These are phyloP conservation scores for Soucietia sequanensis DNA, from an alignment of 805 yeast genomes.

Conservation along the genomic window DNA sequence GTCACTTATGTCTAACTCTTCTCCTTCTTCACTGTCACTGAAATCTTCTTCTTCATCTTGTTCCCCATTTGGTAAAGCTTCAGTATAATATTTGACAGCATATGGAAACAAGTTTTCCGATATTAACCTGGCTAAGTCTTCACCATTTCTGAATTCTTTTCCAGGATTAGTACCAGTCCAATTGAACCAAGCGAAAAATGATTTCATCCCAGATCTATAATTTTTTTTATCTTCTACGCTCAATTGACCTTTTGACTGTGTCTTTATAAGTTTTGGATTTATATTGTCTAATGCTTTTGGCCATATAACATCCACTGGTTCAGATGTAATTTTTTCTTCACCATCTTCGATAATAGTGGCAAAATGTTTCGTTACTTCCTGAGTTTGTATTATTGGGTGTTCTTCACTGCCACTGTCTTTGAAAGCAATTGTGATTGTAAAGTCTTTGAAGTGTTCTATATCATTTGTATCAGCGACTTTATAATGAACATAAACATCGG, in stretches of 20 bases:
- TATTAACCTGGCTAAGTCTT: conserved; percentile 68
- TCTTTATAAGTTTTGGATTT: conserved; percentile 52
- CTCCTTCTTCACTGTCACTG: conserved; percentile 44
- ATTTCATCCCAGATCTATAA: conserved; percentile 71
- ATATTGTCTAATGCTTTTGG: conserved; percentile 58
- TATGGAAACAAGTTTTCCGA: conserved; percentile 82
- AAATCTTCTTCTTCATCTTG: conserved; percentile 48
- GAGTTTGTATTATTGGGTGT: conserved; percentile 45
- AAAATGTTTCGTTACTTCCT: conserved; percentile 61
- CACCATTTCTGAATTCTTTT: conserved; percentile 77
- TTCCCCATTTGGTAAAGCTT: conserved; percentile 62
- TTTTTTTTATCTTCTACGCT: conserved; percentile 54
- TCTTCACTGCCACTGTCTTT: conserved; percentile 37
- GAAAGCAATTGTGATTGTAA: conserved; percentile 60
- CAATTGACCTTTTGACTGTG: conserved; percentile 33
- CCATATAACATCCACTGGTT: conserved; percentile 62
- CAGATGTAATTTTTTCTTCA: conserved; percentile 54
- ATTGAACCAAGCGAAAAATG: conserved; percentile 82
- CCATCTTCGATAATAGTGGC: conserved; percentile 48
- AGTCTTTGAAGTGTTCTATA: conserved; percentile 48
- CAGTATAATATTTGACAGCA: conserved; percentile 79
- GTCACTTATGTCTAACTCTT: conserved; percentile 52
- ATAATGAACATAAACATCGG: conserved; percentile 61
- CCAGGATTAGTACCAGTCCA: conserved; percentile 83
- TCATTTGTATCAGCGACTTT: conserved; percentile 32